Percentiles rank a stretch among this genome's conserved stretches.
Conservation (phyloP, 2,329 filamentous ascomycete species). For the Dryadomyces quercus-mongolicae region DNA sequence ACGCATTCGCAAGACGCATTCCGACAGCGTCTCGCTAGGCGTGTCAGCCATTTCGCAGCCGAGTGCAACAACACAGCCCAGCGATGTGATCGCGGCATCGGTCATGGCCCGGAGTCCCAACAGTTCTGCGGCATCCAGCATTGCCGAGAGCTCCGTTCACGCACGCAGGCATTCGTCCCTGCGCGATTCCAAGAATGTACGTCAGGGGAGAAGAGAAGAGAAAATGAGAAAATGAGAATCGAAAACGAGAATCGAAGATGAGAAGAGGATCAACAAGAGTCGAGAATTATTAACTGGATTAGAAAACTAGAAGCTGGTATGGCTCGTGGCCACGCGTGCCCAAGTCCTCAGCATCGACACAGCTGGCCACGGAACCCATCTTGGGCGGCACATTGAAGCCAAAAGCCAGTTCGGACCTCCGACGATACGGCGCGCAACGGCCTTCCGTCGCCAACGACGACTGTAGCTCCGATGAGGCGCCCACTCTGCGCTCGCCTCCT, state of each 20-base stretch:
- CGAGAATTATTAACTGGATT: background rate
- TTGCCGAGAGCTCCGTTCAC: slow-evolving; percentile 4
- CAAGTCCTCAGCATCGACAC: slow-evolving; percentile 47
- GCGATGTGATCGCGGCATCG: slow-evolving; percentile 1
- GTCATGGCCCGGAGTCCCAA: slow-evolving; percentile 4
- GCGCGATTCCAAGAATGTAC: slow-evolving; percentile 7
- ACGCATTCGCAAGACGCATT: slow-evolving; percentile 24
- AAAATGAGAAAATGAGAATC: too few species aligned
- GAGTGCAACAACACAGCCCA: background rate
- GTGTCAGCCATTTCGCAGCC: background rate
- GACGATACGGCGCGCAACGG: slow-evolving; percentile 36
- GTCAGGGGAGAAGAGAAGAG: background rate
- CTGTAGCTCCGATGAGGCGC: slow-evolving; percentile 9
- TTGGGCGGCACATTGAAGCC: slow-evolving; percentile 41
- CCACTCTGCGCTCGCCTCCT: background rate
- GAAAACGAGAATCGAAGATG: background rate
- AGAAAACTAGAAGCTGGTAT: slow-evolving; percentile 41
- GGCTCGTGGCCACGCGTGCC: slow-evolving; percentile 44
- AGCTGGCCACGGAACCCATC: slow-evolving; percentile 49
- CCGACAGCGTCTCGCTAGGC: slow-evolving; percentile 2
- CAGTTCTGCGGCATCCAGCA: slow-evolving; percentile 3
- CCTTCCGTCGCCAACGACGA: slow-evolving; percentile 13
- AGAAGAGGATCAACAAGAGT: too few species aligned
- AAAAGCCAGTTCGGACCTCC: slow-evolving; percentile 33
- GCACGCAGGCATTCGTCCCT: slow-evolving; percentile 4